phyloP scores from a whole-genome alignment of 108 stramenopile genomes.

The Nitzschia sp. region DNA sequence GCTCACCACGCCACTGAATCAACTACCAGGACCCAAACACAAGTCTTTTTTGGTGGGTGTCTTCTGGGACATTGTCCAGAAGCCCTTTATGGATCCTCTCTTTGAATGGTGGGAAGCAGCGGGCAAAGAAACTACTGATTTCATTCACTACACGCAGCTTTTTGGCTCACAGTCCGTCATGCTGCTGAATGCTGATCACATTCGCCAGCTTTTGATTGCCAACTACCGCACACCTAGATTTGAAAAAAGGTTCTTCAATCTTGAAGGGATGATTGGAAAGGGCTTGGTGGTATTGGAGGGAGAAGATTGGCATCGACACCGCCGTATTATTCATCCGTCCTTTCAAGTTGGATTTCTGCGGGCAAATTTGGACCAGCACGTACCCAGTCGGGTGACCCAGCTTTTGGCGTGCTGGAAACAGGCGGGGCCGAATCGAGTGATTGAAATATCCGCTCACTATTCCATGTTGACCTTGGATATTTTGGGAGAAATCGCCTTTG shows the following conservation, averaged over 20 bases:
- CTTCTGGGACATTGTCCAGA: constrained; percentile 25
- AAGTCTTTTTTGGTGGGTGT: constrained; percentile 35
- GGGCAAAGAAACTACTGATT: constrained; percentile 28
- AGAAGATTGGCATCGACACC: constrained; percentile 57
- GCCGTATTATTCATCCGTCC: constrained; percentile 65
- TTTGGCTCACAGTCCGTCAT: constrained; percentile 43
- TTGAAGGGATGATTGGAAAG: constrained; percentile 38
- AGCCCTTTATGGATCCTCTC: constrained; percentile 55
- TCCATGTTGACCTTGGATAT: constrained; percentile 60
- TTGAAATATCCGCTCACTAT: constrained; percentile 53
- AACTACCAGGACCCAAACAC: constrained; percentile 28
- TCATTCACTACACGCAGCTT: constrained; percentile 48
- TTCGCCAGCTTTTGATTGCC: constrained; percentile 46
- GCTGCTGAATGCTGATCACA: constrained; percentile 37
- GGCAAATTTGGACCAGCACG: constrained; percentile 37
- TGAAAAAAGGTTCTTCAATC: constrained; percentile 18
- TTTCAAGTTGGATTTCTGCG: constrained; percentile 43
- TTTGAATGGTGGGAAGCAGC: constrained; percentile 61
- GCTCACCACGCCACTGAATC: neutral
- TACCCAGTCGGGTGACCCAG: constrained; percentile 28
- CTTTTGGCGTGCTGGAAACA: constrained; percentile 53
- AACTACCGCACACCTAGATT: constrained; percentile 34
- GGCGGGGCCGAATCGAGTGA: constrained; percentile 39
- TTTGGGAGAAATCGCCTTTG: constrained; percentile 61
- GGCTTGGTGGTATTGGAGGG: constrained; percentile 66